phyloP scores from a whole-genome alignment of 495 filamentous ascomycete species.

The Jackrogersella multiformis region DNA sequence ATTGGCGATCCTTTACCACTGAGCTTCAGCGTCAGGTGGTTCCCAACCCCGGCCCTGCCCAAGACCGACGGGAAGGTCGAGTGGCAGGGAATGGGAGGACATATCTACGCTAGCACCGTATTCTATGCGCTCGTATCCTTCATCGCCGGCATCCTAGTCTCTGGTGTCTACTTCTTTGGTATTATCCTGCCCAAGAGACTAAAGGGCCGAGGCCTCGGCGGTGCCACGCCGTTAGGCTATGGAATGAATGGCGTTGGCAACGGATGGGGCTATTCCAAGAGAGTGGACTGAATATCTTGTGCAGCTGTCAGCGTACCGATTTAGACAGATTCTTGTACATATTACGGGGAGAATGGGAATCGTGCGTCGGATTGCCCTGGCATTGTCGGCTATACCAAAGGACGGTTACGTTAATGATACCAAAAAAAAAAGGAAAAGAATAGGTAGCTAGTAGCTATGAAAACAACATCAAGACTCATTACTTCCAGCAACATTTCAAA shows the following conservation, averaged over 20 bases:
- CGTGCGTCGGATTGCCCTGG: neutral
- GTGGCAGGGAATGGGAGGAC: constrained; percentile 71
- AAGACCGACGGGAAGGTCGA: constrained; percentile 61
- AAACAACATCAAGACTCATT: neutral
- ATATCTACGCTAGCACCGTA: constrained; percentile 71
- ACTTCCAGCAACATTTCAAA: neutral
- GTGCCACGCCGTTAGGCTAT: constrained; percentile 63
- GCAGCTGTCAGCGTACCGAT: neutral
- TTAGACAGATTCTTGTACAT: constrained; percentile 25
- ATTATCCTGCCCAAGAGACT: constrained; percentile 66
- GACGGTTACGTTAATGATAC: constrained; percentile 16
- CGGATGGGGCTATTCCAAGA: constrained; percentile 64
- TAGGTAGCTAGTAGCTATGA: constrained; percentile 2
- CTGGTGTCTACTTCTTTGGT: constrained; percentile 70
- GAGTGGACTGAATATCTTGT: constrained; percentile 45
- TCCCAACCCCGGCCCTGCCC: constrained; percentile 75
- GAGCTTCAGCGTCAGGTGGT: constrained; percentile 85
- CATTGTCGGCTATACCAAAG: constrained; percentile 20
- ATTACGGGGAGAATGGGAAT: constrained; percentile 14
- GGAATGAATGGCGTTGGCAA: constrained; percentile 60
- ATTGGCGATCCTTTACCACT: constrained; percentile 88
- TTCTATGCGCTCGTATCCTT: constrained; percentile 71
- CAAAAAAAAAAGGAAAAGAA: neutral
- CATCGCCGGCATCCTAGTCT: constrained; percentile 61
- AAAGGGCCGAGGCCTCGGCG: constrained; percentile 59